Conservation (phyloP, 345 rosid species). For the Eucalyptus cloeziana region DNA sequence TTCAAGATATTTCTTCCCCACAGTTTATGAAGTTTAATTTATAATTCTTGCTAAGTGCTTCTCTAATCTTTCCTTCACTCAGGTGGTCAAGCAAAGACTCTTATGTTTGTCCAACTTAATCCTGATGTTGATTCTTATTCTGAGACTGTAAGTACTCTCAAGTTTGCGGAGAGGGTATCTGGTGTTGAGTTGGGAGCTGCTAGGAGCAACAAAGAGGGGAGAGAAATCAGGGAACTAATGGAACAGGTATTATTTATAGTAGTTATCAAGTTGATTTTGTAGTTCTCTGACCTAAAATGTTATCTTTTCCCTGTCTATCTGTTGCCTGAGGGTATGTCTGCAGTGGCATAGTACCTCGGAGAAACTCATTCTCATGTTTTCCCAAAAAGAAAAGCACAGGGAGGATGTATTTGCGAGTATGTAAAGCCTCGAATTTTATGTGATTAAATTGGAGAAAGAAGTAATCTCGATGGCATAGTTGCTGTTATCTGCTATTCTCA, state of each 20-base stretch:
- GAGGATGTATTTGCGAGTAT: not conserved
- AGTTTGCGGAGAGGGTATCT: conserved; percentile 94
- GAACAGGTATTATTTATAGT: conserved; percentile 46
- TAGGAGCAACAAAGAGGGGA: conserved; percentile 78
- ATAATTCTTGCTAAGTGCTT: not conserved
- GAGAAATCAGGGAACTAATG: conserved; percentile 82
- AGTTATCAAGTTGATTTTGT: not conserved
- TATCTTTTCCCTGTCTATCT: not conserved
- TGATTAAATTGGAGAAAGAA: not conserved
- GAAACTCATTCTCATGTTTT: not conserved
- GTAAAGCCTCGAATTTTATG: not conserved
- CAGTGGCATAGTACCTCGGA: not conserved
- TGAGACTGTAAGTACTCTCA: conserved; percentile 86
- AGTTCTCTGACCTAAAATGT: not conserved
- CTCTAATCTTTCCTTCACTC: not conserved
- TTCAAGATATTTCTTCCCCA: not conserved
- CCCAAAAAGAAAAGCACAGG: not conserved
- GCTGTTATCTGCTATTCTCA: not conserved
- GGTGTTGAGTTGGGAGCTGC: conserved; percentile 98
- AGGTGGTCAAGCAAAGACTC: conserved; percentile 99
- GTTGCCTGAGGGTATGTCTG: not conserved
- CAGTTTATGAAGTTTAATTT: not conserved
- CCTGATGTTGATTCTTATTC: conserved; percentile 88
- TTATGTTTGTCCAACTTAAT: conserved; percentile 94
- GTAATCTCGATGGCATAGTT: not conserved